Conservation (phyloP, 2,329 filamentous ascomycete genomes). For the Proliferodiscus dingleyae region DNA sequence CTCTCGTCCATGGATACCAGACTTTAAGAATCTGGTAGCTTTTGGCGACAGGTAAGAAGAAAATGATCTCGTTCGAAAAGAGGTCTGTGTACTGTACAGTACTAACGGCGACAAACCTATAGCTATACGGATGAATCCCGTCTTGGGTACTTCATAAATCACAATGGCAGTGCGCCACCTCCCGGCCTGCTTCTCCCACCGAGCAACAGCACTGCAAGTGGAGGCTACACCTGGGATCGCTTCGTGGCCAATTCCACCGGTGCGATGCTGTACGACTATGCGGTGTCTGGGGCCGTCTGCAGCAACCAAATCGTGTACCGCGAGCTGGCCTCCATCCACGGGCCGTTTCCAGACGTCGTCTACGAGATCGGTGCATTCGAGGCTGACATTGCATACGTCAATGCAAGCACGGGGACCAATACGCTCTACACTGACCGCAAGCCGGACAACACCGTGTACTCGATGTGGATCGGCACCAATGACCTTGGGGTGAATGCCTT, state of each 20-base stretch:
- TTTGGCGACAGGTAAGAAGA: constrained; percentile 65
- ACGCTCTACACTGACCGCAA: constrained; percentile 42
- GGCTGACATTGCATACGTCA: constrained; percentile 40
- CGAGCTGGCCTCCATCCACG: constrained; percentile 44
- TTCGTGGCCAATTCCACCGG: constrained; percentile 57
- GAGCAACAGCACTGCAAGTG: constrained; percentile 52
- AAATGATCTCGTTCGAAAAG: too few species aligned
- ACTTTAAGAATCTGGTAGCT: constrained; percentile 59
- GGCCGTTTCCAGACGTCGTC: constrained; percentile 55
- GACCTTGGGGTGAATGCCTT: constrained; percentile 65
- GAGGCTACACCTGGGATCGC: constrained; percentile 65
- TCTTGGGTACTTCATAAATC: constrained; percentile 54
- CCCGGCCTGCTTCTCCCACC: constrained; percentile 46
- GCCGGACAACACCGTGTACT: constrained; percentile 61
- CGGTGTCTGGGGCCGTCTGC: constrained; percentile 67
- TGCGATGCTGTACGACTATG: constrained; percentile 60
- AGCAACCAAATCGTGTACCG: constrained; percentile 63
- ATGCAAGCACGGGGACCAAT: constrained; percentile 28
- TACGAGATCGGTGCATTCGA: constrained; percentile 56
- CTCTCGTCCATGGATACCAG: constrained; percentile 33
- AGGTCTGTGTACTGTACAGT: not conserved
- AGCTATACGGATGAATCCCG: constrained; percentile 68
- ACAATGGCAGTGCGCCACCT: constrained; percentile 58
- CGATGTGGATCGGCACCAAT: constrained; percentile 78
- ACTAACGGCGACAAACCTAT: too few species aligned